Base-by-base conservation (phyloP, 1,284 basidiomycete genomes). In the Kalmanozyma brasiliensis region DNA sequence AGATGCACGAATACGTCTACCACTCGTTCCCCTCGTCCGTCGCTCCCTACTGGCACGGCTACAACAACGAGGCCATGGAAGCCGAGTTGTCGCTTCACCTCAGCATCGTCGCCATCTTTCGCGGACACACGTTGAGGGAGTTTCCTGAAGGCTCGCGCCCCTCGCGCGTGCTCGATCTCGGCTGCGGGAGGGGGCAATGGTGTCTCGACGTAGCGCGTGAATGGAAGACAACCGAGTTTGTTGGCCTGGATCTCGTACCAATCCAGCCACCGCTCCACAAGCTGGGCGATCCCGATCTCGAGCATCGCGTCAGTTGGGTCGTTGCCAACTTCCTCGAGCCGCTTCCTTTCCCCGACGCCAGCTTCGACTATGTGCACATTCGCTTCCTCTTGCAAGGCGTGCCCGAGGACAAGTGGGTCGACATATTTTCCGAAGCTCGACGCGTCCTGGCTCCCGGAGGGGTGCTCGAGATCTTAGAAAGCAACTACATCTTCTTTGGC, bases 321-420 rank as follows among this genome's bases (percentile, higher is more conserved):
- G 63, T 78, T 0, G 72, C 72, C 44, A 78, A 78, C 56, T 69
- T 69, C 26, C 52, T 78, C 23, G 73, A 77, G 26, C 69, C 55
- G 10, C 37, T 75, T 14, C 73, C 74, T 1, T 78, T 78, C 45
- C 76, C 76, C 8, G 72, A 76, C 42, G 65, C 55, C 22, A 58
- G 53, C 35, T 78, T 78, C 52, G 76, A 78, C 56, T 78, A 60
- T 14, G 63, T 78, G 33, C 76, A 78, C 34, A 57, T 73, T 8
- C 62, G 75, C 8, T 73, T 55, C 43, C 11, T 78, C 11, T 16
- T 41, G 5, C 53, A 52, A 23, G 69, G 55, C 23, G 51, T 78
- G 10, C 72, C 73, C 11, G 74, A 78, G 36, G 64, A 74, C 34
- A 63, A 52, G 40, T 77, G 74, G 76, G 24, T 53, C 33, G 58